Base-by-base conservation (phyloP, 768 basidiomycete genomes). In the Guyanaporus albipodus region DNA sequence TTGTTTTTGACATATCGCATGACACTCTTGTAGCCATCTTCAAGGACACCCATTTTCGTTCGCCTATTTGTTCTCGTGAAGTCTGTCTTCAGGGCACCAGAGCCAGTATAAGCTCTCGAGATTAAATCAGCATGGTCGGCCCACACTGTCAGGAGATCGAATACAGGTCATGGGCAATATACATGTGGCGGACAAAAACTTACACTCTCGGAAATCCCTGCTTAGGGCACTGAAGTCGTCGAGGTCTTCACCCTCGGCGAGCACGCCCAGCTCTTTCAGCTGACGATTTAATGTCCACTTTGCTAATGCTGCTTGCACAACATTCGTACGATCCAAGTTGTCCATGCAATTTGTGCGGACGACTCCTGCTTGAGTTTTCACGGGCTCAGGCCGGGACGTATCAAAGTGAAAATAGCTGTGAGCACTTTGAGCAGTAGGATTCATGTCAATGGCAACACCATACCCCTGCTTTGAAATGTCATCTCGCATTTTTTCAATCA, bases 331-430 rank as follows among this genome's bases (percentile, higher is more conserved):
- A 62, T 99, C 96, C 48, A 97, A 72, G 58, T 85, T 87, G 65
- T 97, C 95, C 96, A 96, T 96, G 68, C 96, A 98, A 64, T 98
- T 99, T 8, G 93, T 94, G 36, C 96, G 80, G 34, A 96, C 81
- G 38, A 80, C 76, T 17, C 93, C 93, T 18, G 61, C 73, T 61
- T 99, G 96, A 28, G 75, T 67, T 47, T 70, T 73, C 19, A 80
- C 66, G 0, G 81, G 79, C 22, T 71, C 68, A 5, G 68, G 48
- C 21, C 70, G 65, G 11, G 67, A 62, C 27, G 76, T 63, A 40
- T 85, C 78, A 26, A 87, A 66, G 46, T 85, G 82, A 72, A 92
- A 97, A 66, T 89, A 92, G 10, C 92, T 90, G 27, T 37, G 23
- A 12, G 42, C 12, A 3, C 6, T 50, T n/a, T 58, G 22, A 64